Evolutionary conservation across 1,139 yeast genomes (phyloP), one percentile per base, ranked within the genome.

Genomic region (Suhomyces kunorum): DNA sequence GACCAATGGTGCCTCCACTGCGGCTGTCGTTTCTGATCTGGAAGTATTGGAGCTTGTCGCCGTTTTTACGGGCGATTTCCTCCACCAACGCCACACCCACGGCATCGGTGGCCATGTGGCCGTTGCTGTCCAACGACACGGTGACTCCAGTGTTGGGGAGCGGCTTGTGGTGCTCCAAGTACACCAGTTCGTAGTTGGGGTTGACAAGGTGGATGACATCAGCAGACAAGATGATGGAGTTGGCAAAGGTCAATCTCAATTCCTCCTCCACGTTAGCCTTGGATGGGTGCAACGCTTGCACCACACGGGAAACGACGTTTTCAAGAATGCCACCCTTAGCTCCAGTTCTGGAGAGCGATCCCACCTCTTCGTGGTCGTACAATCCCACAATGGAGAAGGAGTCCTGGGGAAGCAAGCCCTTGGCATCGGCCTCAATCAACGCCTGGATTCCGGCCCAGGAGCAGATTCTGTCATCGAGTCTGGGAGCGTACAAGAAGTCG

Each of bases 1-100:
- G 92, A 0, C 95, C 95, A 55, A 86, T 83, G 14, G 94, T 86
- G 20, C 90, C 87, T 11, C 94, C 95, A 2, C 87, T 79, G 45
- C 87, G 69, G 8, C 82, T 71, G 55, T 80, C 87, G 61, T 85
- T 85, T 56, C 88, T 74, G 49, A 83, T 78, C 51, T 82, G 83
- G 67, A 82, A 80, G 56, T 76, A 78, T 61, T 87, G 96, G 20
- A 87, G 49, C 37, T 64, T 64, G 50, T 85, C 85, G 36, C 71
- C 83, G 45, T 85, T 80, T 41, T 68, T 56, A 34, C 74, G 64
- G 5, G 87, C 89, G 50, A 87, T 64, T 49, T 82, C 81, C 54
- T 82, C 82, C 31, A 81, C 71, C 36, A 87, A 65, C 0, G 88
- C 82, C 32, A 76, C 64, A 9, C 90, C 87, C 24, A 80, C 79